Percentiles rank a stretch among this genome's conserved stretches.
Evolutionary conservation across 2,329 filamentous ascomycete species (phyloP).

Genomic region (Exophiala sp.): DNA sequence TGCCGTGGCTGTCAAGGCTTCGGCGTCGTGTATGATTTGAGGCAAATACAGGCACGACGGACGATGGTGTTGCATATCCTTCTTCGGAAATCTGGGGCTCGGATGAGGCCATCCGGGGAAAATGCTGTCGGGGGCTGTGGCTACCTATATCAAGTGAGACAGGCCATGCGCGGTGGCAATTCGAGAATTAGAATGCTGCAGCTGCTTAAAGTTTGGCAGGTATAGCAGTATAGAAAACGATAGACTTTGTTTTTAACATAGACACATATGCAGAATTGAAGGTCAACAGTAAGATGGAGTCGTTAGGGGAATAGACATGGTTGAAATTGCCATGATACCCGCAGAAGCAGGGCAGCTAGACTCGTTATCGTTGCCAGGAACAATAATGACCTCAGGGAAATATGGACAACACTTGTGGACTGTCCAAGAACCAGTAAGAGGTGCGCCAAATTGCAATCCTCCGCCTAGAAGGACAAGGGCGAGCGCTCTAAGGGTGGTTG

Average conservation of each 20-base stretch:
- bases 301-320: neutral
- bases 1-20: conserved; percentile 9
- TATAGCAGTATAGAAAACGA: neutral
- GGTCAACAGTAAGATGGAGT: neutral
- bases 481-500: neutral
- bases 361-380: neutral
- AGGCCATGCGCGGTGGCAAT: conserved; percentile 12
- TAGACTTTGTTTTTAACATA: neutral
- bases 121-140: neutral
- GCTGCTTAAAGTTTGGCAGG: neutral
- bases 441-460: neutral
- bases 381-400: conserved; percentile 1
- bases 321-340: no score
- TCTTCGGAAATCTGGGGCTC: neutral
- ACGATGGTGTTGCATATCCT: conserved; percentile 9
- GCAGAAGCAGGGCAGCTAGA: neutral
- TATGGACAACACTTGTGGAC: conserved; percentile 1
- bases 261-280: neutral
- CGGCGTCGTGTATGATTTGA: conserved; percentile 6
- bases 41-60: neutral
- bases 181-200: neutral
- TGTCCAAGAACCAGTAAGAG: neutral
- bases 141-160: conserved; percentile 15
- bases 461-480: neutral
- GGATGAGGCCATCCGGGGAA: conserved; percentile 7